Conservation (phyloP, 2,329 filamentous ascomycete genomes). For the Diatrype stigma region DNA sequence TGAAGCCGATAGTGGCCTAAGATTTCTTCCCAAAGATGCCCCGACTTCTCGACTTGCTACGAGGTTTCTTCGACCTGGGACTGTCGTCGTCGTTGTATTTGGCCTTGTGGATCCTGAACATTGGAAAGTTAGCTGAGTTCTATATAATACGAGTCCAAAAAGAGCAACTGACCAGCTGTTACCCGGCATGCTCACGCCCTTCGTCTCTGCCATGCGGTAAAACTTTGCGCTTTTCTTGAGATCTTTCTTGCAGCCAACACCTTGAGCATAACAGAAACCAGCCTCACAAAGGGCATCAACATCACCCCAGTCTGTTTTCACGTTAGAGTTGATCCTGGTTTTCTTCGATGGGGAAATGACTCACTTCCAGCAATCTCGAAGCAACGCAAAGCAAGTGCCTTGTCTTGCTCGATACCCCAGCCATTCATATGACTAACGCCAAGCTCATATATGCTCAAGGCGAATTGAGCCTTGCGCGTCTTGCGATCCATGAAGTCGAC, state of each 20-base stretch:
- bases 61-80: slow-evolving; percentile 56
- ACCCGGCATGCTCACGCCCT: slow-evolving; percentile 95
- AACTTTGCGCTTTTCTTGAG: slow-evolving; percentile 89
- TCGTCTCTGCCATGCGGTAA: slow-evolving; percentile 84
- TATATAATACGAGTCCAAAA: background rate
- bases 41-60: slow-evolving; percentile 73
- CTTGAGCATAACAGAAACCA: slow-evolving; percentile 93
- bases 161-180: slow-evolving; percentile 80
- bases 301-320: slow-evolving; percentile 74
- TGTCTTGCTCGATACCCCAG: slow-evolving; percentile 95
- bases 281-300: slow-evolving; percentile 90
- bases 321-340: slow-evolving; percentile 19
- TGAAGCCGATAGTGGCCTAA: slow-evolving; percentile 13
- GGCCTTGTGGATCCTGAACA: slow-evolving; percentile 83
- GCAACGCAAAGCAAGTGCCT: slow-evolving; percentile 78
- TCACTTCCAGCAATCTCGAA: slow-evolving; percentile 91
- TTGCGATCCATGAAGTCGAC: slow-evolving; percentile 69
- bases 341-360: slow-evolving; percentile 27
- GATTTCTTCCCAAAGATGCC: slow-evolving; percentile 65
- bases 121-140: slow-evolving; percentile 8
- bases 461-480: slow-evolving; percentile 87
- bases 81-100: slow-evolving; percentile 73
- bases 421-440: slow-evolving; percentile 97
- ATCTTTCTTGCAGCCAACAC: slow-evolving; percentile 91
- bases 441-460: slow-evolving; percentile 91